Evolutionary conservation across 2,329 filamentous ascomycete species (phyloP).

Genomic region (Epichloe sibirici): DNA sequence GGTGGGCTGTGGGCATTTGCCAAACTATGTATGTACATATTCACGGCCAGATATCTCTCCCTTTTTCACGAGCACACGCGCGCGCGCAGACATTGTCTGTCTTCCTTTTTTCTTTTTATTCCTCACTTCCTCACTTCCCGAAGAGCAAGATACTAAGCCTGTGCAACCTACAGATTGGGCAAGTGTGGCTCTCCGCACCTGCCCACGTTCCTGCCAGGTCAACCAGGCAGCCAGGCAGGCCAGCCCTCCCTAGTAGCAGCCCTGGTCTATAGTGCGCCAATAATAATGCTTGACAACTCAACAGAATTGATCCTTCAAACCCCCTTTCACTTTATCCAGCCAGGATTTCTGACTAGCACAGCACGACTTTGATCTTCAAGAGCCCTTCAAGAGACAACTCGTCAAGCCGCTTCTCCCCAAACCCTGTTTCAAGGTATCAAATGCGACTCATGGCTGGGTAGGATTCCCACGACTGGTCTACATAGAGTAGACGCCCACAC

Average conservation of each 20-base stretch:
- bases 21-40: too few species aligned
- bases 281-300: too few species aligned
- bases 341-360: not conserved
- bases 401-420: not conserved
- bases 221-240: too few species aligned
- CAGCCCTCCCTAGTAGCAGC: too few species aligned
- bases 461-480: too few species aligned
- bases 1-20: not conserved
- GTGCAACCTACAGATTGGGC: not conserved
- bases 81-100: too few species aligned
- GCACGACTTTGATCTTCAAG: too few species aligned
- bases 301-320: too few species aligned
- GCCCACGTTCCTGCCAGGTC: constrained; percentile 1
- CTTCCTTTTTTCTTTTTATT: not conserved
- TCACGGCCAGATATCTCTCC: not conserved
- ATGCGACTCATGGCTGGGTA: too few species aligned
- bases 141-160: not conserved
- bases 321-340: not conserved
- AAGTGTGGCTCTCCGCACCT: constrained; percentile 3
- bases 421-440: not conserved
- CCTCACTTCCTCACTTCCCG: not conserved
- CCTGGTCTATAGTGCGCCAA: too few species aligned
- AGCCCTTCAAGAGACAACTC: not conserved
- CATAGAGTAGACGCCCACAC: not conserved
- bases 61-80: not conserved